These are phyloP conservation scores for Xylaria polymorpha DNA, from an alignment of 2,329 filamentous ascomycete genomes.

Conservation along the genomic window DNA sequence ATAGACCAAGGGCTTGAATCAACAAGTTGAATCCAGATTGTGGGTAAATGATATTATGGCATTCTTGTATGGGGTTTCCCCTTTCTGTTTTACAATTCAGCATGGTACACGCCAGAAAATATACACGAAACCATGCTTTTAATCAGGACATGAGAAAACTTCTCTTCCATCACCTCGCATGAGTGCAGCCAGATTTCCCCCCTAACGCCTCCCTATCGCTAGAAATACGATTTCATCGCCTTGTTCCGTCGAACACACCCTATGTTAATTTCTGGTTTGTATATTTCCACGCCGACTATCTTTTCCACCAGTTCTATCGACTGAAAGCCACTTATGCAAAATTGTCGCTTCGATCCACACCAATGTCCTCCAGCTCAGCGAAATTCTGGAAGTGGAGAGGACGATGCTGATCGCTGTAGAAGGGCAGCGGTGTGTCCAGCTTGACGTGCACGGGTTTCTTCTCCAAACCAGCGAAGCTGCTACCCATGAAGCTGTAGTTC, in stretches of 20 bases:
- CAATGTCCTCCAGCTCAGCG: constrained; percentile 95
- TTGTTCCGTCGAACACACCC: neutral
- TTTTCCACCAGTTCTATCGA: neutral
- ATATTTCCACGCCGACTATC: neutral
- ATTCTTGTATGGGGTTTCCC: constrained; percentile 30
- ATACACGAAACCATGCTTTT: constrained; percentile 21
- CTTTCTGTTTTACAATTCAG: constrained; percentile 30
- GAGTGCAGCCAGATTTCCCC: constrained; percentile 6
- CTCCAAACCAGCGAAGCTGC: constrained; percentile 84
- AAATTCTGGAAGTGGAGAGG: constrained; percentile 98
- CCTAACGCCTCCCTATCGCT: constrained; percentile 29
- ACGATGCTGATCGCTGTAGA: constrained; percentile 92
- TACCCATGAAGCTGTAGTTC: constrained; percentile 99
- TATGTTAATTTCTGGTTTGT: constrained; percentile 4
- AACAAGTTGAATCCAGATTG: no score
- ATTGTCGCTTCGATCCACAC: constrained; percentile 92
- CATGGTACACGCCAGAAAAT: constrained; percentile 18
- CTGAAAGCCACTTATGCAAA: constrained; percentile 73
- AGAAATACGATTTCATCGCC: constrained; percentile 10
- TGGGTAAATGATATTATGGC: constrained; percentile 33
- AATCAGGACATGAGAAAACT: constrained; percentile 3
- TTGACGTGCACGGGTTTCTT: constrained; percentile 93
- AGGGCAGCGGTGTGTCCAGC: constrained; percentile 88
- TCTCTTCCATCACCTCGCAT: constrained; percentile 3
- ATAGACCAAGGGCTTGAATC: no score